Conservation (phyloP, 495 filamentous ascomycete genomes). For the Talaromyces ruber region DNA sequence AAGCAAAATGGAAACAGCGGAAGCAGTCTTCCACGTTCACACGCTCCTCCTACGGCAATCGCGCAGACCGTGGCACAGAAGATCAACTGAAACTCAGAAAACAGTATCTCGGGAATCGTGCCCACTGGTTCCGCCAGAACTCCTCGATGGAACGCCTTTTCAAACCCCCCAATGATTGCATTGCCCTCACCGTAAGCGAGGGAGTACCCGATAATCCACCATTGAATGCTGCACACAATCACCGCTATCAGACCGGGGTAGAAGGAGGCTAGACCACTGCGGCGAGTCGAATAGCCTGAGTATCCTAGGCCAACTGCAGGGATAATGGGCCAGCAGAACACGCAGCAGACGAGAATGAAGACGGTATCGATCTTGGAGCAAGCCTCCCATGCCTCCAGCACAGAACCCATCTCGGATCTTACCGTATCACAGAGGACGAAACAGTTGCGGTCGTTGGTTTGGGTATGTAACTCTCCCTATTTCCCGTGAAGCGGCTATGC, state of each 20-base stretch:
- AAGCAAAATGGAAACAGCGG: slow-evolving; percentile 44
- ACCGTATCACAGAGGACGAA: not conserved
- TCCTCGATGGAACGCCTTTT: slow-evolving; percentile 26
- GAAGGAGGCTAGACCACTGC: slow-evolving; percentile 37
- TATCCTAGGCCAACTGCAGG: slow-evolving; percentile 39
- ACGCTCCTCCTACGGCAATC: slow-evolving; percentile 34
- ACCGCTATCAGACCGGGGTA: slow-evolving; percentile 36
- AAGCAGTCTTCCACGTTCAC: slow-evolving; percentile 40
- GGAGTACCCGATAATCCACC: slow-evolving; percentile 35
- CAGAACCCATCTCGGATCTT: not conserved
- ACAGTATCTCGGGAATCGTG: slow-evolving; percentile 41
- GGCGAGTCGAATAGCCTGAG: slow-evolving; percentile 36
- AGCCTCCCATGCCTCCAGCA: slow-evolving; percentile 15
- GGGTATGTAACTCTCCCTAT: not conserved
- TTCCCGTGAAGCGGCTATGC: not conserved
- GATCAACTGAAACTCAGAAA: slow-evolving; percentile 44
- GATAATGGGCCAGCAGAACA: slow-evolving; percentile 35
- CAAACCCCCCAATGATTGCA: slow-evolving; percentile 28
- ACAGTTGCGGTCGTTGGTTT: not conserved
- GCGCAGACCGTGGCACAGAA: slow-evolving; percentile 42
- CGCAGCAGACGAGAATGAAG: slow-evolving; percentile 36
- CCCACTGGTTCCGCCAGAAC: slow-evolving; percentile 33
- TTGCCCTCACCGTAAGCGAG: slow-evolving; percentile 30
- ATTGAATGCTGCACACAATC: slow-evolving; percentile 34
- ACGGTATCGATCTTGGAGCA: slow-evolving; percentile 26